Conservation (phyloP, 768 basidiomycete genomes). For the Leccinum variicolor region DNA sequence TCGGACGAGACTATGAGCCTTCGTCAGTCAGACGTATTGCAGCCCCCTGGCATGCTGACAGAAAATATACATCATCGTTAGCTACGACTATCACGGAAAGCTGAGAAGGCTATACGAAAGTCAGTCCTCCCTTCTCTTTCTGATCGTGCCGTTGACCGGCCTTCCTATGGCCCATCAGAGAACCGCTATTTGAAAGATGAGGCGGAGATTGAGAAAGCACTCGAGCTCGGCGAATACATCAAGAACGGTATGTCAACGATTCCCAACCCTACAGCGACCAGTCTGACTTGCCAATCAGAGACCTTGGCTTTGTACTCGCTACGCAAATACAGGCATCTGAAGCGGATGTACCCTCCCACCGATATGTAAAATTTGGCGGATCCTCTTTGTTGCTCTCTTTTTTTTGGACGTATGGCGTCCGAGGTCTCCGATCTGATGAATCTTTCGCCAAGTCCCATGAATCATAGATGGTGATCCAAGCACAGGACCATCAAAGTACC, state of each 20-base stretch:
- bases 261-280: no score
- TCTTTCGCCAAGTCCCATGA: background rate
- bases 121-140: constrained; percentile 32
- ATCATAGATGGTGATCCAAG: background rate
- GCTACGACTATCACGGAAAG: constrained; percentile 76
- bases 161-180: constrained; percentile 39
- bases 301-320: constrained; percentile 80
- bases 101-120: constrained; percentile 73
- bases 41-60: constrained; percentile 9
- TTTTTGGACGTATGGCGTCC: background rate
- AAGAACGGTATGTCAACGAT: constrained; percentile 61
- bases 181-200: constrained; percentile 62
- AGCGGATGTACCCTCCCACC: constrained; percentile 59
- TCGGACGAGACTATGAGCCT: constrained; percentile 81
- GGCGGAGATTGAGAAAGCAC: constrained; percentile 72
- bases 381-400: background rate
- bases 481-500: background rate
- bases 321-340: constrained; percentile 79
- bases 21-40: constrained; percentile 47
- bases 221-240: constrained; percentile 78
- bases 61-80: constrained; percentile 24
- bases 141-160: background rate
- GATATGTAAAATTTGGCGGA: constrained; percentile 1
- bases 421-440: background rate
- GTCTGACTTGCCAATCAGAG: constrained; percentile 42